phyloP scores from a whole-genome alignment of 2,329 filamentous ascomycete genomes.

The Aspergillus felis region DNA sequence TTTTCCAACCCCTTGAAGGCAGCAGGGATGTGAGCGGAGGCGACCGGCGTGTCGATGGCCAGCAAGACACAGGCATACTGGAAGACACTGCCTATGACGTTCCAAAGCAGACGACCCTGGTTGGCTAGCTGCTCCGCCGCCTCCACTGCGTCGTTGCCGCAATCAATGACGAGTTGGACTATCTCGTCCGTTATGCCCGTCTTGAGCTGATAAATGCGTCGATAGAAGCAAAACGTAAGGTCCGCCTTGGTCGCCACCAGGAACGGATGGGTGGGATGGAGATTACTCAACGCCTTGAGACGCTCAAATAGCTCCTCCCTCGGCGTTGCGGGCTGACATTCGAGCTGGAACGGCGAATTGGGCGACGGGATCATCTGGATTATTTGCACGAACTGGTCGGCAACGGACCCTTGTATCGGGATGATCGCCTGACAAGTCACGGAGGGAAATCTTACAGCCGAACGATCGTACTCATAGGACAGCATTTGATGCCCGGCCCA shows the following conservation, averaged over 20 bases:
- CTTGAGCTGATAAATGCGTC: conserved; percentile 28
- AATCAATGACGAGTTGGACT: conserved; percentile 20
- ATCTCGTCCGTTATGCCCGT: conserved; percentile 16
- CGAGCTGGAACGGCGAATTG: conserved; percentile 21
- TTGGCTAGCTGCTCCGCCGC: conserved; percentile 20
- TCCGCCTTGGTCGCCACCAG: conserved; percentile 28
- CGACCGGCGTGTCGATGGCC: conserved; percentile 23
- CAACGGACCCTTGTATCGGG: conserved; percentile 17
- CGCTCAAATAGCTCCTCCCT: conserved; percentile 23
- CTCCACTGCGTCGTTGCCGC: conserved; percentile 17
- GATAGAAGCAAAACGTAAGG: conserved; percentile 30
- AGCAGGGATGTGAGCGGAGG: conserved; percentile 15
- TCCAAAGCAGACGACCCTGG: conserved; percentile 27
- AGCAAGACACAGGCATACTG: conserved; percentile 28
- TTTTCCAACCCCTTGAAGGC: conserved; percentile 26
- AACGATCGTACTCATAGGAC: conserved; percentile 30
- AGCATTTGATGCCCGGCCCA: conserved; percentile 31
- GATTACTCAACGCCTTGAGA: conserved; percentile 14
- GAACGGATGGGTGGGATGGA: conserved; percentile 23
- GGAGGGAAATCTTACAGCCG: conserved; percentile 20
- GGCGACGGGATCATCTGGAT: conserved; percentile 26
- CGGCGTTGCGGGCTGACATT: conserved; percentile 9
- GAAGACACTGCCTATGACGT: conserved; percentile 30
- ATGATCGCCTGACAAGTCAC: conserved; percentile 24
- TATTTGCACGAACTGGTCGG: conserved; percentile 26